Evolutionary conservation across 768 basidiomycete genomes (phyloP), one percentile per base, ranked within the genome.

Genomic region (Naganishia randhawae): DNA sequence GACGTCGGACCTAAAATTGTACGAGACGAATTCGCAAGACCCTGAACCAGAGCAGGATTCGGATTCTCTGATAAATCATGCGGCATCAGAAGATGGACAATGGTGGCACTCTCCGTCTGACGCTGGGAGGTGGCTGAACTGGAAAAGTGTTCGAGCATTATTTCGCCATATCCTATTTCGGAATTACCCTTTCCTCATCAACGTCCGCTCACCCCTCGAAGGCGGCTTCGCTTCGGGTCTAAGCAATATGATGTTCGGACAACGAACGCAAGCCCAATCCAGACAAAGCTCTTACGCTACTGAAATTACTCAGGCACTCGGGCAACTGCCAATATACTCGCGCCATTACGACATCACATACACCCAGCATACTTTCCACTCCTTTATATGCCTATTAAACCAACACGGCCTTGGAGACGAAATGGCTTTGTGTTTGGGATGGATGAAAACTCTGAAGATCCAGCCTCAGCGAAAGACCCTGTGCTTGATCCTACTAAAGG

Each of bases 391-490:
- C 19, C 57, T 61, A 29, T 39, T 61, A 3, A 61, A 61, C 22
- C 39, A 61, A 25, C 57, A 61, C 57, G 41, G 41, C 39, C 57
- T 61, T 2, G 57, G 57, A 25, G 57, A 66, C 50, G 50, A 66
- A 66, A 66, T 66, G 50, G 52, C 50, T 16, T 53, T 51, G 45
- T 52, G 41, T 9, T 25, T 37, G 19, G 41, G 31, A 35, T 42
- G 51, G 62, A 45, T 39, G 53, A 42, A 45, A 25, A 33, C 33
- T 8, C 39, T 61, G 39, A 41, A n/a, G 4, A 31, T 61, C 25
- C 57, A 61, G 39, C 57, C 57, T 50, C 63, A 8, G n/a, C 42
- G 45, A n/a, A 64, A 64, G 33, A 64, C 63, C 3, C 32, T 64
- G 27, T 48, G 31, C 6, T 27, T 51, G 29, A 41, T 64, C 19